These are phyloP conservation scores for Geum urbanum DNA, from an alignment of 306 rosid genomes.

Conservation along the genomic window DNA sequence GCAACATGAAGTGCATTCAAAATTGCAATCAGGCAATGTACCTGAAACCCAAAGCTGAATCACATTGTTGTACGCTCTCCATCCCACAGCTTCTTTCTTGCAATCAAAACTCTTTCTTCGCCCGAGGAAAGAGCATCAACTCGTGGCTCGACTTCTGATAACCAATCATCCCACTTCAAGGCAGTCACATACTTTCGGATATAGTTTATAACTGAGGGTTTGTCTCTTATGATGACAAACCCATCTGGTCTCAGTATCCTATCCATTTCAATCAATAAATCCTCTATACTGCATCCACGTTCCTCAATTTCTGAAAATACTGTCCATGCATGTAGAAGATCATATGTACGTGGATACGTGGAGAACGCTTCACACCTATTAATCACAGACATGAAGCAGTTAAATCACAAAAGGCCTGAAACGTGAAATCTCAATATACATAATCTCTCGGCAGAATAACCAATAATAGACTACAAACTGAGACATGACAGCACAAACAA, in stretches of 20 bases:
- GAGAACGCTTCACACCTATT: slow-evolving; percentile 68
- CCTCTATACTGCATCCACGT: slow-evolving; percentile 50
- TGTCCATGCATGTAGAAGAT: slow-evolving; percentile 61
- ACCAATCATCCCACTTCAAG: slow-evolving; percentile 60
- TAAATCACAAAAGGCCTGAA: background rate
- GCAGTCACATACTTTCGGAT: slow-evolving; percentile 41
- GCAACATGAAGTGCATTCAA: background rate
- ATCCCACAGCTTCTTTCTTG: slow-evolving; percentile 50
- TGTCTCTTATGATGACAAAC: slow-evolving; percentile 59
- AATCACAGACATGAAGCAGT: background rate
- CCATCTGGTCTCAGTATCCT: slow-evolving; percentile 55
- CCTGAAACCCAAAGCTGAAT: slow-evolving; percentile 23
- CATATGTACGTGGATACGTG: slow-evolving; percentile 60
- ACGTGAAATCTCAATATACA: background rate
- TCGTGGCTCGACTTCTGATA: slow-evolving; percentile 53
- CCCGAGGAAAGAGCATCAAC: slow-evolving; percentile 42
- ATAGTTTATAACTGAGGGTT: slow-evolving; percentile 40
- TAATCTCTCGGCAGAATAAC: background rate
- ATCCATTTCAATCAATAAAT: slow-evolving; percentile 58
- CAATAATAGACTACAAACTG: too few relatives aligned
- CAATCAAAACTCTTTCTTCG: slow-evolving; percentile 57
- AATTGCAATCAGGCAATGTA: slow-evolving; percentile 3
- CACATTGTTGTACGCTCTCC: slow-evolving; percentile 20
- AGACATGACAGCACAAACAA: background rate
- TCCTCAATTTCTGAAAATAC: slow-evolving; percentile 47